A percentile compares a stretch with the other conserved stretches of the same genome.
Conservation (phyloP, 2,329 filamentous ascomycete genomes). For the Ceratocystis cacaofunesta region DNA sequence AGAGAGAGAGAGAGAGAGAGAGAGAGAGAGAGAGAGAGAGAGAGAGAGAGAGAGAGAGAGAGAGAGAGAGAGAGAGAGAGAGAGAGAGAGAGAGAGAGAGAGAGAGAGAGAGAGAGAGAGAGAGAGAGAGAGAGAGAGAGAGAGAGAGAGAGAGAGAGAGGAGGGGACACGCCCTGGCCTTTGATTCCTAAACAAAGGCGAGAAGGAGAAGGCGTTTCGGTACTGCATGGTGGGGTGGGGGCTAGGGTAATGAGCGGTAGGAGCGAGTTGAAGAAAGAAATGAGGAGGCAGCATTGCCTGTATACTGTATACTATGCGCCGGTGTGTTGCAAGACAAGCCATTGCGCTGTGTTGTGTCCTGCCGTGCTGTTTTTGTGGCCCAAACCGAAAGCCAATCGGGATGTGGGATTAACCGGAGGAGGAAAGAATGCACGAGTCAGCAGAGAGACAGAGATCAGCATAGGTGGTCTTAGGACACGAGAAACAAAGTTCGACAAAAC, state of each 20-base stretch:
- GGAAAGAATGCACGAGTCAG: background rate
- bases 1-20: background rate
- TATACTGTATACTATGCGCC: too few relatives aligned
- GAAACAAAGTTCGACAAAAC: too few relatives aligned
- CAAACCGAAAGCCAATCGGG: too few relatives aligned
- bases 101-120: background rate
- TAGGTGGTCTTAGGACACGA: background rate
- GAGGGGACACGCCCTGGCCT: background rate
- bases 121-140: background rate
- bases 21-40: background rate
- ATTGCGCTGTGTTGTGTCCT: too few relatives aligned
- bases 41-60: background rate
- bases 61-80: background rate
- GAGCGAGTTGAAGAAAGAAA: too few relatives aligned
- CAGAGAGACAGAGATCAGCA: background rate
- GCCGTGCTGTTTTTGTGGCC: too few relatives aligned
- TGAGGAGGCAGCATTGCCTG: too few relatives aligned
- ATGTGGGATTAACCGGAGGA: too few relatives aligned
- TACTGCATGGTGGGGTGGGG: too few relatives aligned
- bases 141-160: background rate
- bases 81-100: background rate
- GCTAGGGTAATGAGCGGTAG: too few relatives aligned
- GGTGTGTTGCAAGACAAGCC: too few relatives aligned
- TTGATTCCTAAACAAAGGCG: background rate
- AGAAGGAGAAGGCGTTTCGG: too few relatives aligned